Evolutionary conservation across 139 green algal genomes (phyloP), one percentile per base, ranked within the genome.

Genomic region (Eudorina sp.): DNA sequence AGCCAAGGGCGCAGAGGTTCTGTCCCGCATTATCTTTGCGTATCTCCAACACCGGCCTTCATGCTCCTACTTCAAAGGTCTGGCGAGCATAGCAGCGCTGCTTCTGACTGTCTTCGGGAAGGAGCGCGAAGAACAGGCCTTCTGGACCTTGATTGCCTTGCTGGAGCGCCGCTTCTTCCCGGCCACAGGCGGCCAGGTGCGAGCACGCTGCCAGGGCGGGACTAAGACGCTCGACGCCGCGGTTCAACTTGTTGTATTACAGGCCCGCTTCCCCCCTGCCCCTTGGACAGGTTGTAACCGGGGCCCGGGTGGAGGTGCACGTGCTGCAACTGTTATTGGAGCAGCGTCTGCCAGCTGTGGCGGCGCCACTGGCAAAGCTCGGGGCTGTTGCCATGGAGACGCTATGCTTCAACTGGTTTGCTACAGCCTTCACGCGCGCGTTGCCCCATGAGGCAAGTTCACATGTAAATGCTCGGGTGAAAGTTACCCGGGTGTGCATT

Each of bases 71-170:
- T 74, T 75, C 9, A 43, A 66, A n/a, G 69, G 78, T 41, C n/a
- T 92, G 64, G 64, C 76, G 29, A 16, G 64, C 48, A 64, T 90
- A 13, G 90, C 89, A 0, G 92, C 84, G 21, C 90, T 92, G 68
- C 60, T 94, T 73, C 60, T 94, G 36, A 58, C 72, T 3, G 74
- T 90, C 14, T 81, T 93, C 43, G 88, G 90, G n/a, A 29, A 83
- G 19, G 66, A 87, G 27, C 64, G 73, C 19, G 92, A 93, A 53
- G 64, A 87, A 64, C 64, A 79, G 45, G 64, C 62, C 21, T 95
- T 94, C 58, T 95, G 91, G 91, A 89, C 80, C 2, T 76, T 94
- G 43, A 46, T 72, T 6, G 91, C 88, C 1, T 60, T 94, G 40
- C 53, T 93, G 41, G 53, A 84, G 70, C 40, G 23, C 25, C 66